These are phyloP conservation scores for Irpex sp. DNA, from an alignment of 1,284 basidiomycete species.

Conservation along the genomic window DNA sequence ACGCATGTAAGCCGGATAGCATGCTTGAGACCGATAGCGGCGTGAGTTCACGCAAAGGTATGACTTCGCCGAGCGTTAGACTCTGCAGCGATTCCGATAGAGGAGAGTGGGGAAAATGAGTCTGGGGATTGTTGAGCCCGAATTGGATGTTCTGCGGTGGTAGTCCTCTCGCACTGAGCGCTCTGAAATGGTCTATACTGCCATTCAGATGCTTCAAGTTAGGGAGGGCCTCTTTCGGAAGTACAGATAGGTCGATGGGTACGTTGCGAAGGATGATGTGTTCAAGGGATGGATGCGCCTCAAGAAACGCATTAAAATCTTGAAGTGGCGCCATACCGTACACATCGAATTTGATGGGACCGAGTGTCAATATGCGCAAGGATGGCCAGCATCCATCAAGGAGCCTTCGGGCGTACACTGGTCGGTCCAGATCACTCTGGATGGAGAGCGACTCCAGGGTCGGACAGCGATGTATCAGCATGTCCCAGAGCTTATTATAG, in stretches of 20 bases:
- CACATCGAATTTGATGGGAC: constrained; percentile 59
- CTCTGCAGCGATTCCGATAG: constrained; percentile 31
- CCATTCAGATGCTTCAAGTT: constrained; percentile 53
- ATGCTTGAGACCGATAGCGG: constrained; percentile 52
- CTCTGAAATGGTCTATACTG: constrained; percentile 57
- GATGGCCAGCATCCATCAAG: constrained; percentile 54
- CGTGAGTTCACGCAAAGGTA: constrained; percentile 60
- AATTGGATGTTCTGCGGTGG: constrained; percentile 5
- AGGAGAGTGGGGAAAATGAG: constrained; percentile 29
- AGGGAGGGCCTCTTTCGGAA: constrained; percentile 41
- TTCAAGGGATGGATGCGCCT: constrained; percentile 51
- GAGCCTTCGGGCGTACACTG: constrained; percentile 35
- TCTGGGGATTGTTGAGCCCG: constrained; percentile 11
- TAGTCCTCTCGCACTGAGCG: constrained; percentile 13
- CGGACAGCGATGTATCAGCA: constrained; percentile 46
- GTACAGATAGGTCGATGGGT: constrained; percentile 42
- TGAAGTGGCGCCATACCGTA: constrained; percentile 23
- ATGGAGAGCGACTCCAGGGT: constrained; percentile 40
- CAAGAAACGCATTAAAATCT: constrained; percentile 57
- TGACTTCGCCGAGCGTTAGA: constrained; percentile 56
- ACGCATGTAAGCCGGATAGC: constrained; percentile 45
- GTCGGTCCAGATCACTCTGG: constrained; percentile 48
- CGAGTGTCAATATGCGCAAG: constrained; percentile 49
- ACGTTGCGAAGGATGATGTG: constrained; percentile 45
- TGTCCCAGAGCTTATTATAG: constrained; percentile 52